A percentile compares a stretch with the other conserved stretches of the same genome.
phyloP scores from a whole-genome alignment of 345 rosid species.

The Xanthoceras sorbifolium region DNA sequence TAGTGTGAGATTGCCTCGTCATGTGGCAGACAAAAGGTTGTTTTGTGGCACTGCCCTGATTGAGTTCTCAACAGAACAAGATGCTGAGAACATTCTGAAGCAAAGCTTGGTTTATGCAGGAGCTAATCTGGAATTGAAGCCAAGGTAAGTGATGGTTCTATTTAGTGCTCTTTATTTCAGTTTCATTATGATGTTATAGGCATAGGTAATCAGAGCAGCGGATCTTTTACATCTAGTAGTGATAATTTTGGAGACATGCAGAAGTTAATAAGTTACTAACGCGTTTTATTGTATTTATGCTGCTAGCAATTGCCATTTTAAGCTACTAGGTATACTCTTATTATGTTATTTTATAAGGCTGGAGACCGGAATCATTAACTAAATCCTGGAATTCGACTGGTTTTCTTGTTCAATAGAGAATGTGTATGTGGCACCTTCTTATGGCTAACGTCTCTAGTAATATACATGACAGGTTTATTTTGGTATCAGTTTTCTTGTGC shows the following conservation, averaged over 20 bases:
- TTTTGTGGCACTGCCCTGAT: slow-evolving; percentile 85
- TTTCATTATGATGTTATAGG: background rate
- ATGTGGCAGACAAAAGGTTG: slow-evolving; percentile 63
- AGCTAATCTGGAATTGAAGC: slow-evolving; percentile 64
- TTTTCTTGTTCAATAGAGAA: background rate
- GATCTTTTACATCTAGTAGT: background rate
- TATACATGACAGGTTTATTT: background rate
- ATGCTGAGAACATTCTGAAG: slow-evolving; percentile 58
- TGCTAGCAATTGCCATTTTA: background rate
- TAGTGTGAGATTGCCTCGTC: slow-evolving; percentile 92
- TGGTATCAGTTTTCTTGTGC: background rate
- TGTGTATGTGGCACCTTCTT: background rate
- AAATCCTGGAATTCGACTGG: background rate
- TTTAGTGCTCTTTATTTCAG: background rate
- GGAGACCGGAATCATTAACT: background rate
- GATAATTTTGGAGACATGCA: background rate
- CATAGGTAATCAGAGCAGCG: background rate
- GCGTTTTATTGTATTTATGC: background rate
- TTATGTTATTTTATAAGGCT: background rate
- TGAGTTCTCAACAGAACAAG: slow-evolving; percentile 80
- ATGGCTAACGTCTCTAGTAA: background rate
- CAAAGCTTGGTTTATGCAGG: slow-evolving; percentile 70
- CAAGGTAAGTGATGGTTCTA: slow-evolving; percentile 59
- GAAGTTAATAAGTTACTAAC: too few species aligned
- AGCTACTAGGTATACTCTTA: background rate